Percentiles rank a stretch among this genome's conserved stretches.
Evolutionary conservation across 768 basidiomycete species (phyloP).

Genomic region (Hypholoma sublateritium): DNA sequence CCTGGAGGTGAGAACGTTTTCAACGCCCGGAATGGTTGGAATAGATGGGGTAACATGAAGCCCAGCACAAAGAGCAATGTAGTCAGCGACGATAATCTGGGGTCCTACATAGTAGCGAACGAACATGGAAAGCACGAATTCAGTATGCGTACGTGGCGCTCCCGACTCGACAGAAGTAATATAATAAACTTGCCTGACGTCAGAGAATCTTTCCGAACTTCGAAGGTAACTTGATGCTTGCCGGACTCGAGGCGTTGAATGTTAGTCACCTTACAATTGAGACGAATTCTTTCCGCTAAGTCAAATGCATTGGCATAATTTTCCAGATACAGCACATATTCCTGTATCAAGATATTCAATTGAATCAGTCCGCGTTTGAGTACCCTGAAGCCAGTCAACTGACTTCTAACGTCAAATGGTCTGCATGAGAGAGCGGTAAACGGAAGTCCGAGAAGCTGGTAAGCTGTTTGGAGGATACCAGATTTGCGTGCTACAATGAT

Average conservation of each 20-base stretch:
- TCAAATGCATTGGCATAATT: constrained; percentile 43
- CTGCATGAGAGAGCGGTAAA: constrained; percentile 41
- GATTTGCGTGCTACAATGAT: constrained; percentile 38
- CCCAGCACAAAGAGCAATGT: constrained; percentile 53
- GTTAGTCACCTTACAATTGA: constrained; percentile 36
- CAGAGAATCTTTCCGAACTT: not conserved
- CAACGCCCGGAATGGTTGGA: constrained; percentile 49
- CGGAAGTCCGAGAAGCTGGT: constrained; percentile 64
- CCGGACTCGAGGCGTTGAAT: constrained; percentile 20
- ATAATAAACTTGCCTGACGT: not conserved
- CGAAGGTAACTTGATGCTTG: constrained; percentile 12
- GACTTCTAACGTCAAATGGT: constrained; percentile 47
- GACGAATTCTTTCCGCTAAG: constrained; percentile 35
- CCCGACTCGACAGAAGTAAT: not conserved
- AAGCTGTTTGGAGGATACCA: constrained; percentile 60
- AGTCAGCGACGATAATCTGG: constrained; percentile 31
- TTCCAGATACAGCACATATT: constrained; percentile 53
- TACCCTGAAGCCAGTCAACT: not conserved
- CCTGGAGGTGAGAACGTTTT: constrained; percentile 29
- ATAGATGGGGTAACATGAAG: constrained; percentile 54
- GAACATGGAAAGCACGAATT: not conserved
- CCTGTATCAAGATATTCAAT: constrained; percentile 15
- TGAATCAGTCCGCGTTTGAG: not conserved
- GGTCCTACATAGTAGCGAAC: constrained; percentile 18
- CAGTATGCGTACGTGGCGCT: too few species aligned